Percentiles rank a stretch among this genome's conserved stretches.
Evolutionary conservation across 768 basidiomycete genomes (phyloP).

Genomic region (Filobasidium floriforme): DNA sequence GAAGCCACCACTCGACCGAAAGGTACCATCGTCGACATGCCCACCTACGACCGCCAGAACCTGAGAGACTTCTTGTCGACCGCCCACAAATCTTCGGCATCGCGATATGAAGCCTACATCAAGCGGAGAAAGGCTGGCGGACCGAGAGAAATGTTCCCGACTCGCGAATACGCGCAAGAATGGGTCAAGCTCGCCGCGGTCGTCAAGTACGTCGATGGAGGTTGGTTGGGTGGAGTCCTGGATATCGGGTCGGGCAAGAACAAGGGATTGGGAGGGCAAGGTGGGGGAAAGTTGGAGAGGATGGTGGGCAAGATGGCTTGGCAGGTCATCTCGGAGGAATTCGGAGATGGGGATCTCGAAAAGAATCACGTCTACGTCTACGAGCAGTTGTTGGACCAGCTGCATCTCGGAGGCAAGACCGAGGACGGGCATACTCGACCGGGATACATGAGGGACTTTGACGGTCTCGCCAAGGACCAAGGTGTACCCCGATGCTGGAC

Average conservation of each 20-base stretch:
- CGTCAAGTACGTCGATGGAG: constrained; percentile 42
- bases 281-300: constrained; percentile 18
- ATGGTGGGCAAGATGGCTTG: constrained; percentile 33
- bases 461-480: constrained; percentile 29
- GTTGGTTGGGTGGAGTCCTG: constrained; percentile 32
- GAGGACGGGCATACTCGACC: constrained; percentile 12
- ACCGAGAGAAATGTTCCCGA: constrained; percentile 35
- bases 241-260: constrained; percentile 20
- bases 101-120: constrained; percentile 33
- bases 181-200: constrained; percentile 33
- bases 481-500: constrained; percentile 36
- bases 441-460: constrained; percentile 29
- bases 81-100: constrained; percentile 24
- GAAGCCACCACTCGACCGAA: constrained; percentile 19
- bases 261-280: neutral
- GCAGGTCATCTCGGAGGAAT: constrained; percentile 42
- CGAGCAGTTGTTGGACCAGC: constrained; percentile 28
- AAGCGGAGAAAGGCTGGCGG: constrained; percentile 27
- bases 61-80: constrained; percentile 21
- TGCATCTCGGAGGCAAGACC: constrained; percentile 14
- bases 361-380: constrained; percentile 41
- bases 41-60: constrained; percentile 20
- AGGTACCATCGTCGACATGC: constrained; percentile 28
- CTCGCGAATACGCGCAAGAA: constrained; percentile 26
- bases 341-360: constrained; percentile 38